Evolutionary conservation across 352 stramenopile species (phyloP).

Genomic region (Saprolegnia parasitica): DNA sequence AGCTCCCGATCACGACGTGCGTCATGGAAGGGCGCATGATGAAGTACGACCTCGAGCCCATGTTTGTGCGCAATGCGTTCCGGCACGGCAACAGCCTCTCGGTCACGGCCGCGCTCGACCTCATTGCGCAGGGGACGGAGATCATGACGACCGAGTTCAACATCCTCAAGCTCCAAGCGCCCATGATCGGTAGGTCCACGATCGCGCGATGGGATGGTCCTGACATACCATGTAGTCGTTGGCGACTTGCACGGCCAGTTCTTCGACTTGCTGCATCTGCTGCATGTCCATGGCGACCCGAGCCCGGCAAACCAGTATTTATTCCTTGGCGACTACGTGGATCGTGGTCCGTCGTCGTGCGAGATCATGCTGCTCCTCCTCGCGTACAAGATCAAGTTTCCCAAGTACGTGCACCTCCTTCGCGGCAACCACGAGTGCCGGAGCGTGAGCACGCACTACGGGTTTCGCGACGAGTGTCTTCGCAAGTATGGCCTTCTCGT

Average conservation of each 20-base stretch:
- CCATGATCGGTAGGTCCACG: conserved; percentile 5
- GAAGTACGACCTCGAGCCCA: conserved; percentile 19
- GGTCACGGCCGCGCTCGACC: conserved; percentile 5
- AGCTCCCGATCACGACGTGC: conserved; percentile 17
- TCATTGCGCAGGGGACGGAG: conserved; percentile 11
- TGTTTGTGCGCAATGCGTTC: conserved; percentile 22
- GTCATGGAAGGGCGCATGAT: conserved; percentile 20
- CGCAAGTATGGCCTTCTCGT: conserved; percentile 68
- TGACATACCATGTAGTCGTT: conserved; percentile 26
- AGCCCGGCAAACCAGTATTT: conserved; percentile 92
- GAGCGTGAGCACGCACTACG: conserved; percentile 99
- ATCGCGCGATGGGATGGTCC: not conserved
- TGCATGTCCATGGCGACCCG: conserved; percentile 47
- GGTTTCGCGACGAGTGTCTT: conserved; percentile 99
- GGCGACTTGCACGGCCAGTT: conserved; percentile 98
- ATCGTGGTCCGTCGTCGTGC: conserved; percentile 94
- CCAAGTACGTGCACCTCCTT: conserved; percentile 97
- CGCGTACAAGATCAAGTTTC: conserved; percentile 98
- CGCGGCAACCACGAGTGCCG: conserved; percentile 98
- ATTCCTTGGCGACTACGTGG: conserved; percentile 91
- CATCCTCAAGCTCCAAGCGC: conserved; percentile 7
- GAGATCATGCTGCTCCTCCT: conserved; percentile 97
- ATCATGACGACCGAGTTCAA: conserved; percentile 24
- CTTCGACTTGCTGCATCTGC: conserved; percentile 94
- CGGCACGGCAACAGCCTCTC: conserved; percentile 20